Percentiles rank a stretch among this genome's conserved stretches.
Conservation (phyloP, 257 asterid species). For the Linderniella brevidens region DNA sequence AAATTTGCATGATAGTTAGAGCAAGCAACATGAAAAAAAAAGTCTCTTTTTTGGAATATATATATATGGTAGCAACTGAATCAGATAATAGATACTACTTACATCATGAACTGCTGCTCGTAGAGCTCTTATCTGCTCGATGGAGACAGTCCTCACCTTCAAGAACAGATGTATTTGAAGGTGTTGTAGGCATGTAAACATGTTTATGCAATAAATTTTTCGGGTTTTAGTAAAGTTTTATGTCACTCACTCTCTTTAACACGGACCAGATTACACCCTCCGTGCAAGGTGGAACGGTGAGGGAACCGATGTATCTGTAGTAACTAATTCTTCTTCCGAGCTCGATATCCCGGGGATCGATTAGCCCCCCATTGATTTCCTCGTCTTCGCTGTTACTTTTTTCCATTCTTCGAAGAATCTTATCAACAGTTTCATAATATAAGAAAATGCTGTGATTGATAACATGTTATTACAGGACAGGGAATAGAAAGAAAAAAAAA, state of each 20-base stretch:
- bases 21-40: too few relatives aligned
- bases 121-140: constrained; percentile 33
- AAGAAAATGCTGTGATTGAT: too few relatives aligned
- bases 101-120: constrained; percentile 52
- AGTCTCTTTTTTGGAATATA: too few relatives aligned
- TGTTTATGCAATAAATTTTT: too few relatives aligned
- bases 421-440: too few relatives aligned
- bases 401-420: constrained; percentile 23
- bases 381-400: constrained; percentile 9
- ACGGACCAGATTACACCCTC: constrained; percentile 70
- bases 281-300: constrained; percentile 76
- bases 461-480: not conserved
- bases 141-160: constrained; percentile 26
- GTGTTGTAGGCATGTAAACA: too few relatives aligned
- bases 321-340: constrained; percentile 27
- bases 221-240: too few relatives aligned
- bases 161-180: too few relatives aligned
- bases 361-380: constrained; percentile 13
- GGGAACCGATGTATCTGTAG: constrained; percentile 63
- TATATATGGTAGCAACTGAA: too few relatives aligned
- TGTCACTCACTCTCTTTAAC: constrained; percentile 30
- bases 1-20: too few relatives aligned
- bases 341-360: constrained; percentile 34
- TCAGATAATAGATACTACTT: constrained; percentile 17
- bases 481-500: not conserved